Percentiles rank a stretch among this genome's conserved stretches.
These are phyloP conservation scores for Candida frijolesensis DNA, from an alignment of 1,139 yeast species.

Conservation along the genomic window DNA sequence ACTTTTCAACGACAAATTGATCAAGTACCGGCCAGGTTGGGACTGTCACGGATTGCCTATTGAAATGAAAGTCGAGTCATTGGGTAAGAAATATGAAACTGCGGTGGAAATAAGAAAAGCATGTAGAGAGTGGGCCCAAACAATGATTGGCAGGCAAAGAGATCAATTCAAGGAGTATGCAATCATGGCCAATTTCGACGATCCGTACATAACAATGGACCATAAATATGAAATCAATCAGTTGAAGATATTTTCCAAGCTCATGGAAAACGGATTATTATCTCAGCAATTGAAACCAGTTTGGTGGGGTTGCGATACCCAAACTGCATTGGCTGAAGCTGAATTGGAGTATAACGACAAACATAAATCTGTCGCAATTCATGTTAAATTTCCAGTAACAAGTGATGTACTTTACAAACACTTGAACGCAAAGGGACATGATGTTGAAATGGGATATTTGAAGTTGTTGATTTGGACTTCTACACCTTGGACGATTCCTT, in stretches of 20 bases:
- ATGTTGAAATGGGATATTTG: slow-evolving; percentile 14
- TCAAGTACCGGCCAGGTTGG: slow-evolving; percentile 91
- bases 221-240: slow-evolving; percentile 75
- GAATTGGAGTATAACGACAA: slow-evolving; percentile 83
- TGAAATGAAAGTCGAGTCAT: slow-evolving; percentile 57
- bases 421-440: slow-evolving; percentile 7
- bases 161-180: slow-evolving; percentile 68
- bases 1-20: slow-evolving; percentile 54
- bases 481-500: slow-evolving; percentile 96
- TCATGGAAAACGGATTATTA: slow-evolving; percentile 69
- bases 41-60: slow-evolving; percentile 98
- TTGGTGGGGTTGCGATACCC: slow-evolving; percentile 95
- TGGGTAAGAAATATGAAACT: slow-evolving; percentile 16
- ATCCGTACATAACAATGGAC: slow-evolving; percentile 72
- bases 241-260: slow-evolving; percentile 63
- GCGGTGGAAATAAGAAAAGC: slow-evolving; percentile 60
- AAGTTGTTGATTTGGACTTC: slow-evolving; percentile 85
- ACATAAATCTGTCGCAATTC: slow-evolving; percentile 72
- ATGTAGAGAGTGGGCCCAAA: slow-evolving; percentile 69
- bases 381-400: slow-evolving; percentile 64
- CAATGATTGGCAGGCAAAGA: slow-evolving; percentile 65
- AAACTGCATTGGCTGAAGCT: slow-evolving; percentile 94
- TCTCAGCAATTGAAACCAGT: slow-evolving; percentile 91
- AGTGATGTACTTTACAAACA: slow-evolving; percentile 7
- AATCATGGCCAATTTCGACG: slow-evolving; percentile 79